Conservation (phyloP, 768 basidiomycete genomes). For the Trichaptum fuscoviolaceum region DNA sequence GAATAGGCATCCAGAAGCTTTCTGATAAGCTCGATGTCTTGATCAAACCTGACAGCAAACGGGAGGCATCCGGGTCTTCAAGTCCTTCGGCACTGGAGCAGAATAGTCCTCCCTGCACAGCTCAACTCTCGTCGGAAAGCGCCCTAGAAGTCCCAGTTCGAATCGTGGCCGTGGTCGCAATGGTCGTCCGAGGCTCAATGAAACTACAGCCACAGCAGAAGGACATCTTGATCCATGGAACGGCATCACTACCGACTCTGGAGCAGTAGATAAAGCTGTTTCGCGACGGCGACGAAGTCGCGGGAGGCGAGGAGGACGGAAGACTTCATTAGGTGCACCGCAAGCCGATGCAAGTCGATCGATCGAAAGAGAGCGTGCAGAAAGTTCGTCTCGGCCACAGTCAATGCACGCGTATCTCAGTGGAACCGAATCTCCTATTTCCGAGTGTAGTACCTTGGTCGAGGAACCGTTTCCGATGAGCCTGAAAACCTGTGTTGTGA, state of each 20-base stretch:
- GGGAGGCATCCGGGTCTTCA: background rate
- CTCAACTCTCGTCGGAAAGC: background rate
- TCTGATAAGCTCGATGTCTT: background rate
- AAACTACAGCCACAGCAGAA: background rate
- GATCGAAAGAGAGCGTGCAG: too few relatives aligned
- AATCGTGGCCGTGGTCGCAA: background rate
- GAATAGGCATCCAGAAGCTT: background rate
- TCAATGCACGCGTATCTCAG: too few relatives aligned
- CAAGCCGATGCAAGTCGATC: too few relatives aligned
- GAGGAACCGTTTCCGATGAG: too few relatives aligned
- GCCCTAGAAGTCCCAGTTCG: background rate
- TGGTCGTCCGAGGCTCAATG: background rate
- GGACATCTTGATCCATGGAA: background rate
- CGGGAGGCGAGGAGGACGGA: background rate
- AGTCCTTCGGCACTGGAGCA: background rate
- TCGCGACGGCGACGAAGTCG: background rate
- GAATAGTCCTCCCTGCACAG: background rate
- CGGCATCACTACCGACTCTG: background rate
- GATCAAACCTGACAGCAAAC: background rate
- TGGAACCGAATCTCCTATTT: too few relatives aligned
- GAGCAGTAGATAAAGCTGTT: background rate
- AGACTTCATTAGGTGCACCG: background rate
- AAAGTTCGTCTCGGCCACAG: too few relatives aligned
- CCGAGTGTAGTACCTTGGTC: too few relatives aligned
- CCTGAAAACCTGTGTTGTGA: background rate